Conservation (phyloP, 805 yeast species). For the Hagleromyces aurorensis region DNA sequence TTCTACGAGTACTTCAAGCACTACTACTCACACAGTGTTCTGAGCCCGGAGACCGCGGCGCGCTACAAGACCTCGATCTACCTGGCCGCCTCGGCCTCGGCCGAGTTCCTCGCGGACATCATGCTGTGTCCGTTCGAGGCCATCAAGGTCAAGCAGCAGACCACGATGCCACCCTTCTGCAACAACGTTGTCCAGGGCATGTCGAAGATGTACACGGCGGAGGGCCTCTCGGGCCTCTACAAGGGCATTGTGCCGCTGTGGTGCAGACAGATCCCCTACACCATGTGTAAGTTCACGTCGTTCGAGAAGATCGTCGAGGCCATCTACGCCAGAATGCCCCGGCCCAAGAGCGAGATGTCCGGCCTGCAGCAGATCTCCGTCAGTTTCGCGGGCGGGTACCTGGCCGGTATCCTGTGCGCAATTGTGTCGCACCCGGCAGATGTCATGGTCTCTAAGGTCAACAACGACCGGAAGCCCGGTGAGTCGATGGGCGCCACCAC, state of each 20-base stretch:
- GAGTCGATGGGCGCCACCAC: slow-evolving; percentile 66
- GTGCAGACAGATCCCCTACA: slow-evolving; percentile 97
- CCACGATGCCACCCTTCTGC: slow-evolving; percentile 83
- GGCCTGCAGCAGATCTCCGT: slow-evolving; percentile 84
- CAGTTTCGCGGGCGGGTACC: slow-evolving; percentile 89
- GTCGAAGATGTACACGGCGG: slow-evolving; percentile 53
- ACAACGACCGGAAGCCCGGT: slow-evolving; percentile 53
- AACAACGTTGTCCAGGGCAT: slow-evolving; percentile 56
- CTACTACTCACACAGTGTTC: slow-evolving; percentile 63
- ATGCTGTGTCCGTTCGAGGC: slow-evolving; percentile 92
- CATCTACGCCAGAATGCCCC: slow-evolving; percentile 69
- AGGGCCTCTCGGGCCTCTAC: slow-evolving; percentile 71
- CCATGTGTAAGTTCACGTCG: slow-evolving; percentile 94
- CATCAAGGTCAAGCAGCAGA: slow-evolving; percentile 88
- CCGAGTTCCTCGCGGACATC: slow-evolving; percentile 89
- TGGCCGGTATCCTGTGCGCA: slow-evolving; percentile 97
- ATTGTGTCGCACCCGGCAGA: slow-evolving; percentile 98
- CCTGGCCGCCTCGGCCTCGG: slow-evolving; percentile 83
- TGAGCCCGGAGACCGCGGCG: slow-evolving; percentile 45
- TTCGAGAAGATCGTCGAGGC: slow-evolving; percentile 84
- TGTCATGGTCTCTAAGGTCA: slow-evolving; percentile 92
- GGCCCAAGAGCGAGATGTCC: slow-evolving; percentile 62
- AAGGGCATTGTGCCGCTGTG: slow-evolving; percentile 88
- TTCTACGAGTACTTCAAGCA: slow-evolving; percentile 88
- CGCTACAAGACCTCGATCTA: slow-evolving; percentile 67